Base-by-base conservation (phyloP, 2,329 filamentous ascomycete species). In the Sporothrix phasma region DNA sequence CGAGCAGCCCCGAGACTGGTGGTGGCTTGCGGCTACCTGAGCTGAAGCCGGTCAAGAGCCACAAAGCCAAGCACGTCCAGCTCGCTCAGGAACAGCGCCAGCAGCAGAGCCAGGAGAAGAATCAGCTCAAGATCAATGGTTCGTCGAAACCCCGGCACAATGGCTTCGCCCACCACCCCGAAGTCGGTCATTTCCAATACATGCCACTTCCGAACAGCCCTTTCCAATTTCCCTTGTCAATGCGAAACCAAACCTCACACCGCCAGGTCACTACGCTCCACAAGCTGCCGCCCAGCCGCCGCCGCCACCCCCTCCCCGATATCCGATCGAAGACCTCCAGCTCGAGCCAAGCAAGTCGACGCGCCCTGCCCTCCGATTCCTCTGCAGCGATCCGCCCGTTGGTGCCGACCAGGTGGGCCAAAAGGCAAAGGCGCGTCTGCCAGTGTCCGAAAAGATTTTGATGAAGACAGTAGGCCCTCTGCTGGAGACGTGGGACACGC, bases 311-410 rank as follows among this genome's bases (percentile, higher is more conserved):
- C 84, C 87, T 1, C 88, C 94, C 67, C 97, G 96, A 73, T 97
- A 97, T 73, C 94, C 94, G 0, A 96, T 96, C 67, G 94, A 99
- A 71, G 94, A 99, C 75, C 77, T 97, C 58, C 89, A 96, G 69
- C 80, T 97, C 26, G 82, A 87, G 24, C 87, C 88, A 1, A 84
- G 84, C 64, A 82, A 87, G 29, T 74, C 81, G 47, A 81, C 85
- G 64, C 86, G 94, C 15, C 94, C 94, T 2, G 76, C 83, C 1
- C 76, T 97, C 54, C 90, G 89, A 64, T 96, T 89, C 72, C 79
- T 95, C 69, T 90, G 88, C 66, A 81, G 80, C 61, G 83, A 91
- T 64, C 81, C 83, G 10, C 81, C 84, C 1, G 77, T 81, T 49
- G 74, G 80, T 5, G 72, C 78, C 13, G 77, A 80, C 19, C 76